These are phyloP conservation scores for Sungouiozyma ichnusensis DNA, from an alignment of 805 yeast species.

Conservation along the genomic window DNA sequence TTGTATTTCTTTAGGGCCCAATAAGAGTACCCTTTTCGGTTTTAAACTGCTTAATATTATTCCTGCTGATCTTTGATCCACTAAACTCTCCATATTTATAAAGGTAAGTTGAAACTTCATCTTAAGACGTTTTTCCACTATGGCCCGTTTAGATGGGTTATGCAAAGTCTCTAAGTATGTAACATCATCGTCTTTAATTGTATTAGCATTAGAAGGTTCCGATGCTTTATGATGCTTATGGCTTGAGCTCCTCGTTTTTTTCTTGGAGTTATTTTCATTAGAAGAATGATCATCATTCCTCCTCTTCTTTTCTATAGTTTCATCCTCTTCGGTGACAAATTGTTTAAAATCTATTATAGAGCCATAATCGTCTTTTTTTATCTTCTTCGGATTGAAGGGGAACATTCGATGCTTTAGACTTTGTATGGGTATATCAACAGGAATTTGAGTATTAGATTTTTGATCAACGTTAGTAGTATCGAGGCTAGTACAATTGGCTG, in stretches of 20 bases:
- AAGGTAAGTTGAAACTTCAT: conserved; percentile 63
- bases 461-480: conserved; percentile 1
- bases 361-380: conserved; percentile 82
- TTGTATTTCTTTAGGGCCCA: conserved; percentile 16
- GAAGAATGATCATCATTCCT: conserved; percentile 9
- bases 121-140: conserved; percentile 29
- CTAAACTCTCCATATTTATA: conserved; percentile 75
- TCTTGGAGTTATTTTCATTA: conserved; percentile 19
- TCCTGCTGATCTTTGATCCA: conserved; percentile 71
- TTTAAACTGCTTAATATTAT: conserved; percentile 69
- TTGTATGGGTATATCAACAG: conserved; percentile 21
- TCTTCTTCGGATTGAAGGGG: conserved; percentile 52
- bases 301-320: conserved; percentile 20
- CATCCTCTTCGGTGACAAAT: conserved; percentile 44
- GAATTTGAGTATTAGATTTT: conserved; percentile 11
- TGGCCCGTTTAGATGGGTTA: conserved; percentile 40
- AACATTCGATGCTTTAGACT: conserved; percentile 49
- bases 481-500: conserved; percentile 6
- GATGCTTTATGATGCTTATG: conserved; percentile 14
- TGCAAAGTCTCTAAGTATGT: conserved; percentile 40
- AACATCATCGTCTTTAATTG: conserved; percentile 41
- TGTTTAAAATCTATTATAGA: conserved; percentile 56
- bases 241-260: conserved; percentile 9
- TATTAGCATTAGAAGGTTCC: conserved; percentile 25
- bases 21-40: conserved; percentile 59